phyloP scores from a whole-genome alignment of 371 early-diverging fungal genomes.

The Dipsacomyces acuminosporus region DNA sequence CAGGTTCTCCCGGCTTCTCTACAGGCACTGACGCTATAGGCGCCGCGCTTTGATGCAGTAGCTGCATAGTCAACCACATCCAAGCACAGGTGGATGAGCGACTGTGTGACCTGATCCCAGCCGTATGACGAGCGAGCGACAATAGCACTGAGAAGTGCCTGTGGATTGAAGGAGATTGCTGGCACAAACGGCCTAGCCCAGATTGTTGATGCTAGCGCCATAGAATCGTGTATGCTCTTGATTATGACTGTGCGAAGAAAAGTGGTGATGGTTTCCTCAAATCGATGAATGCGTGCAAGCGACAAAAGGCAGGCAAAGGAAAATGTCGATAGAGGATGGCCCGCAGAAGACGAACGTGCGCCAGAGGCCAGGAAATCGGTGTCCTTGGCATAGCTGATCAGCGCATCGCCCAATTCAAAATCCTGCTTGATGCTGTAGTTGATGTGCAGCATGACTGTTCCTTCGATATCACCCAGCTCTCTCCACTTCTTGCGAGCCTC shows the following conservation, averaged over 20 bases:
- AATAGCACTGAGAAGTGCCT: slow-evolving; percentile 11
- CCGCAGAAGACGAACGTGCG: not conserved
- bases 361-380: slow-evolving; percentile 4
- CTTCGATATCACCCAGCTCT: slow-evolving; percentile 36
- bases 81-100: slow-evolving; percentile 33
- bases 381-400: slow-evolving; percentile 23
- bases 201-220: slow-evolving; percentile 1
- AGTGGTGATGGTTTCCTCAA: slow-evolving; percentile 16
- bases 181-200: slow-evolving; percentile 21
- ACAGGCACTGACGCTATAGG: slow-evolving; percentile 13
- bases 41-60: slow-evolving; percentile 1
- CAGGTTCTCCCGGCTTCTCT: slow-evolving; percentile 11
- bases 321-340: slow-evolving; percentile 15
- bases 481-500: slow-evolving; percentile 17
- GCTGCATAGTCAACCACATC: slow-evolving; percentile 13
- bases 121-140: slow-evolving; percentile 31
- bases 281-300: slow-evolving; percentile 41
- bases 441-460: slow-evolving; percentile 46
- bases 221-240: slow-evolving; percentile 12
- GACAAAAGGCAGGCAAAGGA: slow-evolving; percentile 42
- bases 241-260: slow-evolving; percentile 19
- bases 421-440: slow-evolving; percentile 46
- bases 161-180: slow-evolving; percentile 1
- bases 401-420: slow-evolving; percentile 38
- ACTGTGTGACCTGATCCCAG: slow-evolving; percentile 45